Evolutionary conservation across 768 basidiomycete genomes (phyloP).

Genomic region (Neoboletus magnificus): DNA sequence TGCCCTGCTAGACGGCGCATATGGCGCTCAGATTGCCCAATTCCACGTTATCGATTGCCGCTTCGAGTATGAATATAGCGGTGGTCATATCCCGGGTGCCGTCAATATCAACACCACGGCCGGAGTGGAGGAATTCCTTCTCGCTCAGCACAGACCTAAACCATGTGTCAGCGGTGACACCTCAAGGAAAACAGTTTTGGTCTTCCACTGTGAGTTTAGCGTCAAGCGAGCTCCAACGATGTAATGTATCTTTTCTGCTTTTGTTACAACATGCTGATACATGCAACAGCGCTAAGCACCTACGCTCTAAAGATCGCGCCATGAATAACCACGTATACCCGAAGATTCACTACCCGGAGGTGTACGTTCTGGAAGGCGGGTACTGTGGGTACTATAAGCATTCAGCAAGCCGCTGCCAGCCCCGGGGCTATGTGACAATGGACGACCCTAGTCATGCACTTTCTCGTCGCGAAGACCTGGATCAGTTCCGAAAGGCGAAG

Average conservation of each 20-base stretch:
- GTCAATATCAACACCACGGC: constrained; percentile 84
- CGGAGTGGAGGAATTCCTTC: constrained; percentile 77
- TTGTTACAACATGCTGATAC: constrained; percentile 3
- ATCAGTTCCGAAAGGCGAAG: constrained; percentile 86
- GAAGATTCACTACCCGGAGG: constrained; percentile 90
- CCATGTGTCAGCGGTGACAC: constrained; percentile 74
- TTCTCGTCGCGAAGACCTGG: constrained; percentile 81
- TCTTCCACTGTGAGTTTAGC: constrained; percentile 99
- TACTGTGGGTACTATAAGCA: constrained; percentile 84
- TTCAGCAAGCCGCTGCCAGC: constrained; percentile 70
- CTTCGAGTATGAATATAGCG: constrained; percentile 93
- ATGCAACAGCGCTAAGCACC: constrained; percentile 76
- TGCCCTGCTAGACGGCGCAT: constrained; percentile 72
- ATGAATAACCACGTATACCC: constrained; percentile 90
- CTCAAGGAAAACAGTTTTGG: constrained; percentile 73
- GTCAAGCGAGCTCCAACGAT: constrained; percentile 94
- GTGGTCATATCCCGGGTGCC: constrained; percentile 90
- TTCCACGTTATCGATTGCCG: constrained; percentile 93
- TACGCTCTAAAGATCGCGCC: constrained; percentile 86
- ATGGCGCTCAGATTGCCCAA: constrained; percentile 56
- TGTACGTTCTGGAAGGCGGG: constrained; percentile 95
- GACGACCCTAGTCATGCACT: constrained; percentile 83
- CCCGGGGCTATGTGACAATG: constrained; percentile 86
- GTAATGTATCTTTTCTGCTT: constrained; percentile 44
- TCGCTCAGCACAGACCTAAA: constrained; percentile 58